Evolutionary conservation across 2,329 filamentous ascomycete genomes (phyloP).

Genomic region (Fusarium floridanum): DNA sequence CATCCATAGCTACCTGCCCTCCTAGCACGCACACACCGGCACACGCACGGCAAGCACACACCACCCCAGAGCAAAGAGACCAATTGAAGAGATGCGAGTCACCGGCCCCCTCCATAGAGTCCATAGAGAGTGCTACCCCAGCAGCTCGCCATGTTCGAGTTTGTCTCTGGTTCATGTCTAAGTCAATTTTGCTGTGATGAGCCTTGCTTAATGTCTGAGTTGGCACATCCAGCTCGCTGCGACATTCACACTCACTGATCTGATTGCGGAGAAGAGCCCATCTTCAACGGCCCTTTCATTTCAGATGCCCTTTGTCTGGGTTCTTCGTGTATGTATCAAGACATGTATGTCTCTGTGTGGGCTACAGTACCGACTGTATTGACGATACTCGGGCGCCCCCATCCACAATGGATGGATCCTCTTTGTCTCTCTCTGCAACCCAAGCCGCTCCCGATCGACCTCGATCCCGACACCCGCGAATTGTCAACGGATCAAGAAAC

Average conservation of each 20-base stretch:
- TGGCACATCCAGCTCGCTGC: background rate
- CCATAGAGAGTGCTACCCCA: background rate
- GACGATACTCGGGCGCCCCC: background rate
- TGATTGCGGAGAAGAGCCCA: background rate
- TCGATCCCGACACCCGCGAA: background rate
- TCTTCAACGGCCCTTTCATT: background rate
- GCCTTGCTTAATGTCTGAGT: background rate
- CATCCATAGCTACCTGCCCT: background rate
- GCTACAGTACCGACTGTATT: background rate
- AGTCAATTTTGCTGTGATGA: background rate
- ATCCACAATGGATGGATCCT: background rate
- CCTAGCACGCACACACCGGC: background rate
- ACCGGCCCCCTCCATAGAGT: background rate
- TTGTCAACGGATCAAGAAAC: constrained; percentile 1
- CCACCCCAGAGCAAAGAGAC: constrained; percentile 1
- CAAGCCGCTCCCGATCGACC: background rate
- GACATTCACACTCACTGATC: background rate
- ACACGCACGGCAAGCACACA: constrained; percentile 2
- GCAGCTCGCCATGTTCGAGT: constrained; percentile 5
- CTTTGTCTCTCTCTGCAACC: background rate
- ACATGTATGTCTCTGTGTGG: background rate
- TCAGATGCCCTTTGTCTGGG: background rate
- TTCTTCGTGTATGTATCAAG: background rate
- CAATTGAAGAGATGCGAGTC: constrained; percentile 3
- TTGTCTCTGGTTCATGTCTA: constrained; percentile 4